phyloP scores from a whole-genome alignment of 371 early-diverging fungal species.

The Batkoa obscura region DNA sequence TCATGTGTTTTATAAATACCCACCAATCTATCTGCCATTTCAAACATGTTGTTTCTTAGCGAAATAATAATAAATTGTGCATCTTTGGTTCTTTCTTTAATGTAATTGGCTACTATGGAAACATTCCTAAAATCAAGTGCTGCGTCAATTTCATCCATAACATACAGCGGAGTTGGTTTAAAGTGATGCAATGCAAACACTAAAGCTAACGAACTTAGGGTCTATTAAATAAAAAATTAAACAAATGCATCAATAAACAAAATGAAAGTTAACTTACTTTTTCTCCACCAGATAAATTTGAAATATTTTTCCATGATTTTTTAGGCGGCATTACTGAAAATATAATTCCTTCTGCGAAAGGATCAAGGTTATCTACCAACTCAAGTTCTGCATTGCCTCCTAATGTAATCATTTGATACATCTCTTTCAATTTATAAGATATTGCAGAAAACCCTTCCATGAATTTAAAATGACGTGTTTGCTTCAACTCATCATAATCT shows the following conservation, averaged over 20 bases:
- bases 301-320: slow-evolving; percentile 99
- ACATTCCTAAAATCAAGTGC: slow-evolving; percentile 99
- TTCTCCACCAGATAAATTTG: slow-evolving; percentile 98
- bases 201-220: slow-evolving; percentile 92
- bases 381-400: slow-evolving; percentile 99
- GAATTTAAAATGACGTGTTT: slow-evolving; percentile 76
- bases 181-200: slow-evolving; percentile 99
- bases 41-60: slow-evolving; percentile 99
- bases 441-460: slow-evolving; percentile 93
- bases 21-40: slow-evolving; percentile 91
- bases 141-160: slow-evolving; percentile 99
- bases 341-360: slow-evolving; percentile 97
- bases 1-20: slow-evolving; percentile 98
- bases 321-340: slow-evolving; percentile 99
- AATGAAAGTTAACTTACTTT: slow-evolving; percentile 39
- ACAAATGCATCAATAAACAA: neutral
- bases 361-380: slow-evolving; percentile 97
- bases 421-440: slow-evolving; percentile 92
- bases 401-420: slow-evolving; percentile 98
- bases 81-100: slow-evolving; percentile 92
- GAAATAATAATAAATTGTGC: slow-evolving; percentile 99
- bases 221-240: slow-evolving; percentile 22
- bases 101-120: slow-evolving; percentile 97
- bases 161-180: slow-evolving; percentile 98
- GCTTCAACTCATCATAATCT: slow-evolving; percentile 57